These are phyloP conservation scores for Eremothecium coryli DNA, from an alignment of 1,139 yeast genomes.

Conservation along the genomic window DNA sequence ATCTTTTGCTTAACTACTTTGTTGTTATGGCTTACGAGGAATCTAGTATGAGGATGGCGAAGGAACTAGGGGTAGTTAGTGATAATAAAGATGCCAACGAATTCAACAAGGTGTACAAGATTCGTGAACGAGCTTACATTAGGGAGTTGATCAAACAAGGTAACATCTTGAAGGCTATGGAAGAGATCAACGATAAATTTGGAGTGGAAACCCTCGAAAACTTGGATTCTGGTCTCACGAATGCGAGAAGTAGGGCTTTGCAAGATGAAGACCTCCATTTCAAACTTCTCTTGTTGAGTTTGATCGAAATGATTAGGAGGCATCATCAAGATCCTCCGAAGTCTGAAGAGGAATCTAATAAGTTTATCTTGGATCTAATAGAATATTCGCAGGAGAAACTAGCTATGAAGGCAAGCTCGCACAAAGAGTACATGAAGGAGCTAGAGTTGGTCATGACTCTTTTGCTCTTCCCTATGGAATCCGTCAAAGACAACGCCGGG, in stretches of 20 bases:
- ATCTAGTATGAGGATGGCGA: constrained; percentile 26
- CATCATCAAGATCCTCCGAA: constrained; percentile 32
- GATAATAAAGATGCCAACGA: constrained; percentile 22
- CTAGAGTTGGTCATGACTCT: constrained; percentile 65
- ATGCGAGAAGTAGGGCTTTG: constrained; percentile 5
- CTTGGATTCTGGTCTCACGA: constrained; percentile 5
- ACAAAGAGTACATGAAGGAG: constrained; percentile 45
- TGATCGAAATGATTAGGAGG: constrained; percentile 54
- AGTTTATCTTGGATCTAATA: constrained; percentile 48
- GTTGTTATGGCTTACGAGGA: constrained; percentile 27
- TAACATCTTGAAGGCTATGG: constrained; percentile 22
- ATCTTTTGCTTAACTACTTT: constrained; percentile 26
- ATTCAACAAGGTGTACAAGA: constrained; percentile 23
- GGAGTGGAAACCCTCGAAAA: constrained; percentile 23
- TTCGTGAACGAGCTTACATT: constrained; percentile 22
- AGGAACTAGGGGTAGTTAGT: constrained; percentile 21
- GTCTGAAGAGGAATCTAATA: constrained; percentile 27
- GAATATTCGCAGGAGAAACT: constrained; percentile 53
- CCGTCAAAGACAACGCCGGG: constrained; percentile 21
- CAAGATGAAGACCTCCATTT: constrained; percentile 41
- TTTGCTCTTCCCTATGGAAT: constrained; percentile 39
- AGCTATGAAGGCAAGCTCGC: constrained; percentile 48
- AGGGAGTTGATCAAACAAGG: constrained; percentile 25
- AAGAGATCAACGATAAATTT: constrained; percentile 19
- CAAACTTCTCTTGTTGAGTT: constrained; percentile 48